Base-by-base conservation (phyloP, 441 rosid genomes). In the Melastoma candidum region DNA sequence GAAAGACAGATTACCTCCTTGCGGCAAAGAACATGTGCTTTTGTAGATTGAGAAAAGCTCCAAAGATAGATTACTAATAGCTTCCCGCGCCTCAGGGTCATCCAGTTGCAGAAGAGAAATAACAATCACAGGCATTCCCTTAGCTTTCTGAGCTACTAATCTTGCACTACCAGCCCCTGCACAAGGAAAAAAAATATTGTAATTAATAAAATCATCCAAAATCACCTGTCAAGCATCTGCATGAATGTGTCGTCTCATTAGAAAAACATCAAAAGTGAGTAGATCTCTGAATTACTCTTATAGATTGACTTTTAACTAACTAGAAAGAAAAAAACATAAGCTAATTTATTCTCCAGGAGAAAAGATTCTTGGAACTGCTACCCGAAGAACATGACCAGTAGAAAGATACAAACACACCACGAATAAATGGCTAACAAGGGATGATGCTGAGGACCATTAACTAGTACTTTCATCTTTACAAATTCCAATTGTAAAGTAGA, bases 71-170 rank as follows among this genome's bases (percentile, higher is more conserved):
- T 63, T 74, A 11, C 79, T 83, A 69, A 72, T 72, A 39, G 78
- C 86, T 70, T 78, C 90, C 50, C 51, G 49, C 41, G 85, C 83
- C 64, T 78, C 72, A 58, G 80, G 65, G 11, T 68, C 88, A 48
- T 17, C 56, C 59, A 84, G 67, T 75, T 74, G 77, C 49, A 68
- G 68, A 32, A 90, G 71, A 56, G 81, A 49, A 63, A 87, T 55
- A 48, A 72, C 59, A 51, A 90, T 69, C 2, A 82, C 66, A 50
- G 97, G 96, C 97, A 90, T 77, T 60, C 97, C 97, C 71, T 81
- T 84, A 2, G 87, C 71, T 71, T 84, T 87, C 64, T 90, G 97
- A 56, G 92, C 85, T 47, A 84, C 82, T 60, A 90, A 63, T 26
- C 74, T 74, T 7, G 90, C 92, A 62, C 6, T 53, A 43, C 60